Conservation (phyloP, 768 basidiomycete genomes). For the Lactarius hengduanensis region DNA sequence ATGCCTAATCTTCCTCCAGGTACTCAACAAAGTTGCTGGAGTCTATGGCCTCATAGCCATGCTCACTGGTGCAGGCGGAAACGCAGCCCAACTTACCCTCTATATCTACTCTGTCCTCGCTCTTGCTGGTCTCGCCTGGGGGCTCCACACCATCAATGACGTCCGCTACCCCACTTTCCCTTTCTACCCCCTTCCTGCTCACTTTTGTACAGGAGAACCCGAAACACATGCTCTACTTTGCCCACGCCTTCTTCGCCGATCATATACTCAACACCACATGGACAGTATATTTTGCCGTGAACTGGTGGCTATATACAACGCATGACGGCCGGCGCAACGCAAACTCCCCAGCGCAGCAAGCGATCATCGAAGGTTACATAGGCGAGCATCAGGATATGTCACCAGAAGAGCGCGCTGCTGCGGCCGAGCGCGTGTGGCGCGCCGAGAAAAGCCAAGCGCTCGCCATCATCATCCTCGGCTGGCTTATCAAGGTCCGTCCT, state of each 20-base stretch:
- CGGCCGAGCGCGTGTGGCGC: slow-evolving; percentile 85
- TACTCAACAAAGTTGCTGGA: slow-evolving; percentile 97
- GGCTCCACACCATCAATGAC: slow-evolving; percentile 78
- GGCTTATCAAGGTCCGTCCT: slow-evolving; percentile 77
- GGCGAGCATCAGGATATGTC: slow-evolving; percentile 50
- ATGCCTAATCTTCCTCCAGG: slow-evolving; percentile 40
- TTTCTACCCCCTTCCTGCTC: slow-evolving; percentile 18
- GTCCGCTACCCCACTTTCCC: slow-evolving; percentile 47
- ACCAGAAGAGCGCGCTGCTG: slow-evolving; percentile 60
- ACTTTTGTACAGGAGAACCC: slow-evolving; percentile 74
- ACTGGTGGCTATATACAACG: slow-evolving; percentile 89
- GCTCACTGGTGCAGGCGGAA: slow-evolving; percentile 86
- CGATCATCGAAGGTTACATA: slow-evolving; percentile 60
- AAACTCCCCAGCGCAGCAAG: slow-evolving; percentile 87
- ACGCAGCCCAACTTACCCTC: slow-evolving; percentile 87
- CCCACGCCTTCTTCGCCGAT: slow-evolving; percentile 90
- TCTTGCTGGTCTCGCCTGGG: slow-evolving; percentile 82
- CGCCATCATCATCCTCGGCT: slow-evolving; percentile 74
- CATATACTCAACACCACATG: slow-evolving; percentile 87
- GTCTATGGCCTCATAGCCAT: slow-evolving; percentile 94
- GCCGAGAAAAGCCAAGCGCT: slow-evolving; percentile 83
- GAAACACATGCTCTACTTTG: slow-evolving; percentile 82
- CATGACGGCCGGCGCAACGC: slow-evolving; percentile 83
- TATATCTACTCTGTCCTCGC: slow-evolving; percentile 91
- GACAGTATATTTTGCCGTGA: slow-evolving; percentile 87